Evolutionary conservation across 1,139 yeast genomes (phyloP).

Genomic region (Candida albicans): DNA sequence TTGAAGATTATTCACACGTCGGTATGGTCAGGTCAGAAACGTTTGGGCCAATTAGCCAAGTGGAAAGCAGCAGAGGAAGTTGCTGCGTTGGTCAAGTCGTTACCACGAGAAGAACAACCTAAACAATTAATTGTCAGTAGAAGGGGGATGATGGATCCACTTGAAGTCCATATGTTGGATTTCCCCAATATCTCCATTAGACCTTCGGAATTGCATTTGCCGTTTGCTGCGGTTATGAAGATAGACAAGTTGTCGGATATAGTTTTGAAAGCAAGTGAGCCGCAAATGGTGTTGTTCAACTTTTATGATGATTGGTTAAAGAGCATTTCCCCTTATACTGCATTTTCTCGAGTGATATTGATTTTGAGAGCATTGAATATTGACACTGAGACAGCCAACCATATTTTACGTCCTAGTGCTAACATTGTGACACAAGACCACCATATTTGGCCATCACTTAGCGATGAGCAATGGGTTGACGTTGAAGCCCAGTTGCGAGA

Average conservation of each 20-base stretch:
- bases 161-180: constrained; percentile 95
- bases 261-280: constrained; percentile 84
- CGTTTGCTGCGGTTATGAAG: constrained; percentile 84
- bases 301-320: constrained; percentile 94
- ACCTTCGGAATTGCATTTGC: constrained; percentile 85
- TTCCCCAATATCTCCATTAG: constrained; percentile 90
- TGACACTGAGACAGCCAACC: constrained; percentile 72
- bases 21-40: constrained; percentile 96
- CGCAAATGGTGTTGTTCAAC: constrained; percentile 88
- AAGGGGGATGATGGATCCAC: constrained; percentile 89
- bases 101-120: constrained; percentile 94
- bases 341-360: constrained; percentile 83
- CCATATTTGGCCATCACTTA: constrained; percentile 91
- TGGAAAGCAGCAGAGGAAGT: constrained; percentile 99
- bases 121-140: constrained; percentile 87
- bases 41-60: constrained; percentile 89
- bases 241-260: constrained; percentile 78
- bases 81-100: constrained; percentile 82
- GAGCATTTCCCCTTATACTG: constrained; percentile 83
- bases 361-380: constrained; percentile 78
- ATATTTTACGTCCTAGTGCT: constrained; percentile 75
- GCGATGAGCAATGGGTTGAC: constrained; percentile 88
- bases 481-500: constrained; percentile 89
- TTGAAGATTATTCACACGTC: constrained; percentile 89
- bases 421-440: constrained; percentile 68